A percentile compares a stretch with the other conserved stretches of the same genome.
These are phyloP conservation scores for Prunus yedoensis DNA, from an alignment of 331 rosid species.

Conservation along the genomic window DNA sequence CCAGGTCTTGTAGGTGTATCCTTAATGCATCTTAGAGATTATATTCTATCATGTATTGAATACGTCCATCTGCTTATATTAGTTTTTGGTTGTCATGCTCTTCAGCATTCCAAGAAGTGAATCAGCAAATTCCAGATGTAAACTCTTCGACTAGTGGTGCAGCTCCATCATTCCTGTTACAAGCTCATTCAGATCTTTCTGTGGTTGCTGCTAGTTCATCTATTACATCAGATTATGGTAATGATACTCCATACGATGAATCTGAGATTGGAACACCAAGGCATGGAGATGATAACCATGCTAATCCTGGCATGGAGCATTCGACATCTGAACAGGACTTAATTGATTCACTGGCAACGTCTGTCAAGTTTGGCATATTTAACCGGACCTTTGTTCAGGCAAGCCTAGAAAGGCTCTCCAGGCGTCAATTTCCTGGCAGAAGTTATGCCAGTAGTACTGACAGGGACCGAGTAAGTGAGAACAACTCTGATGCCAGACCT, in stretches of 20 bases:
- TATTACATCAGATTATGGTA: conserved; percentile 50
- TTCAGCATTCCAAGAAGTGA: conserved; percentile 62
- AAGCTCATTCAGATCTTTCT: conserved; percentile 44
- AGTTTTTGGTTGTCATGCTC: conserved; percentile 9
- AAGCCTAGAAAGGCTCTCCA: conserved; percentile 28
- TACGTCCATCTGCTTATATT: not conserved
- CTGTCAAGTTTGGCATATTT: conserved; percentile 32
- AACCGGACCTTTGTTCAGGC: conserved; percentile 33
- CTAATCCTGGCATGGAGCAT: conserved; percentile 42
- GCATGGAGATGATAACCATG: conserved; percentile 35
- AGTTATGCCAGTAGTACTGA: conserved; percentile 16
- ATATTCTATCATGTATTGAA: not conserved
- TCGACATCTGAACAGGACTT: conserved; percentile 35
- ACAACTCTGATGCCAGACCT: conserved; percentile 33
- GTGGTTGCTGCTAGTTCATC: conserved; percentile 41
- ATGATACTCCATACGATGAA: conserved; percentile 50
- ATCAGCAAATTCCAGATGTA: conserved; percentile 44
- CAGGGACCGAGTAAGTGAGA: conserved; percentile 34
- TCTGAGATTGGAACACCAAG: conserved; percentile 63
- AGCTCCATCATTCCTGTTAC: conserved; percentile 36
- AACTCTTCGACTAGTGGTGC: conserved; percentile 41
- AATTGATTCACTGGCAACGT: conserved; percentile 33
- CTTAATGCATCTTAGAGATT: conserved; percentile 22
- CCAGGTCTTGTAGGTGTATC: conserved; percentile 72
- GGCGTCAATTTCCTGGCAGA: conserved; percentile 20